Percentiles rank a stretch among this genome's conserved stretches.
Evolutionary conservation across 306 rosid species (phyloP).

Genomic region (Cyamopsis tetragonoloba): DNA sequence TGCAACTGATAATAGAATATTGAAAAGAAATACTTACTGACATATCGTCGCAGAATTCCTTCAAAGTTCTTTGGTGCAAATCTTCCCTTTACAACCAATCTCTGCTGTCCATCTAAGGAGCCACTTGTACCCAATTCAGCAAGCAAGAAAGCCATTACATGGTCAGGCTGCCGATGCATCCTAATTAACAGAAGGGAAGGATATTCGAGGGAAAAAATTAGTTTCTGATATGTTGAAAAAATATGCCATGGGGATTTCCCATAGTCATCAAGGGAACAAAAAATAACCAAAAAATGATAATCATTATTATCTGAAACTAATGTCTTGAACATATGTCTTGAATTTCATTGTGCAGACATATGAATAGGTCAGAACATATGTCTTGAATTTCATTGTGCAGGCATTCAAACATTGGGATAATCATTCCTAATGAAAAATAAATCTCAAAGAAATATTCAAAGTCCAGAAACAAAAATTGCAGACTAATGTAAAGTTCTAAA

Average conservation of each 20-base stretch:
- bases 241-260: not conserved
- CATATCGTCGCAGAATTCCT: slow-evolving; percentile 88
- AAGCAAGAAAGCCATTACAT: slow-evolving; percentile 90
- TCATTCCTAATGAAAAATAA: not conserved
- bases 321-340: too few relatives aligned
- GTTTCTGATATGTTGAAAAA: not conserved
- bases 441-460: not conserved
- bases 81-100: slow-evolving; percentile 94
- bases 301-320: not conserved
- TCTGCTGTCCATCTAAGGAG: slow-evolving; percentile 93
- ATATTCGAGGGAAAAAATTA: not conserved
- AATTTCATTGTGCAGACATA: too few relatives aligned
- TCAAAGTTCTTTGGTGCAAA: slow-evolving; percentile 96
- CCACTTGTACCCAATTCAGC: slow-evolving; percentile 98
- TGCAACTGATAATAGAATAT: not conserved
- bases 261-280: not conserved
- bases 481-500: not conserved
- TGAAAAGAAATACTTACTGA: slow-evolving; percentile 57
- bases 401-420: not conserved
- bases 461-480: not conserved
- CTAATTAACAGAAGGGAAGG: slow-evolving; percentile 28
- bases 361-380: too few relatives aligned
- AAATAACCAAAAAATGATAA: not conserved
- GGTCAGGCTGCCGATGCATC: slow-evolving; percentile 98
- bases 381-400: too few relatives aligned